Percentiles rank a stretch among this genome's conserved stretches.
Conservation (phyloP, 495 filamentous ascomycete species). For the Pyronema domesticum region DNA sequence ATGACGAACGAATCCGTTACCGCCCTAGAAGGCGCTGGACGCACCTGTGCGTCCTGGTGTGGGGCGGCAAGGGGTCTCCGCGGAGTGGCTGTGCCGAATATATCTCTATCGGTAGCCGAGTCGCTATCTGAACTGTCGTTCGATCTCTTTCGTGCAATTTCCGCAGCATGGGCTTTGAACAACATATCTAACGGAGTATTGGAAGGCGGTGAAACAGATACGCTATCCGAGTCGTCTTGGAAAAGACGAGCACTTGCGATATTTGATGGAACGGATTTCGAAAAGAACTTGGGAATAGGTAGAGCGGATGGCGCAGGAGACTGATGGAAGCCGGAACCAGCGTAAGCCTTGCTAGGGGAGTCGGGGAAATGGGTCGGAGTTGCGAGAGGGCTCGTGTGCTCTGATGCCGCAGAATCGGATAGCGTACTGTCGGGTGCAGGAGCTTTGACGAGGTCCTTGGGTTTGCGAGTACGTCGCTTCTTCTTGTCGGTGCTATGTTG, state of each 20-base stretch:
- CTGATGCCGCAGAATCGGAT: neutral
- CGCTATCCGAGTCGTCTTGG: conserved; percentile 26
- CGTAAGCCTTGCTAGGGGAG: conserved; percentile 51
- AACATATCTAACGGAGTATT: conserved; percentile 71
- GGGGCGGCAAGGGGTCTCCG: neutral
- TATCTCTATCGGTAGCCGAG: conserved; percentile 1
- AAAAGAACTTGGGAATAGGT: conserved; percentile 80
- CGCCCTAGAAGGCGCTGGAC: neutral
- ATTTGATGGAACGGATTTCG: conserved; percentile 56
- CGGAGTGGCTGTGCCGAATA: conserved; percentile 5
- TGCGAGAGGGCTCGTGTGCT: neutral
- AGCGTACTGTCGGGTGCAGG: neutral
- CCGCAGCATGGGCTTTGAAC: conserved; percentile 67
- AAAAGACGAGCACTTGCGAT: conserved; percentile 17
- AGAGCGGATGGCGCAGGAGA: conserved; percentile 87
- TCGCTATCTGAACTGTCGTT: conserved; percentile 9
- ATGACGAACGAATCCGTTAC: conserved; percentile 14
- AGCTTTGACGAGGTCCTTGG: conserved; percentile 3
- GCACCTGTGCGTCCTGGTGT: neutral
- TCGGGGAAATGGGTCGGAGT: conserved; percentile 7
- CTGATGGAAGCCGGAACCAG: conserved; percentile 85
- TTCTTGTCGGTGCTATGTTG: neutral
- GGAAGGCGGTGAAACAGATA: conserved; percentile 7
- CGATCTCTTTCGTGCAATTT: conserved; percentile 37
- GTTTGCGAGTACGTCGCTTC: neutral